These are phyloP conservation scores for Dinochytrium kinnereticum DNA, from an alignment of 371 early-diverging fungal species.

Conservation along the genomic window DNA sequence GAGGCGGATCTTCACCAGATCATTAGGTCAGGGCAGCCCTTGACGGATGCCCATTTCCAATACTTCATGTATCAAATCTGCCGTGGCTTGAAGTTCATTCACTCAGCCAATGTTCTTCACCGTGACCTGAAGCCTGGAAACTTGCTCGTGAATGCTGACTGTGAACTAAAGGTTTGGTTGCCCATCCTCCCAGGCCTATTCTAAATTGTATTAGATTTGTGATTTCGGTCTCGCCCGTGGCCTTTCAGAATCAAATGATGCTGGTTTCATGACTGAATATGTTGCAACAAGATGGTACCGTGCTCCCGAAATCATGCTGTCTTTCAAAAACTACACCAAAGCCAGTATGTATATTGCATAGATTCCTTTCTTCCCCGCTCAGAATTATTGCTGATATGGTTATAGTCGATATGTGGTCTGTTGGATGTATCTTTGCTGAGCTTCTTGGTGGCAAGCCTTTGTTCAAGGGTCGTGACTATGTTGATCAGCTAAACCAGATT, in stretches of 20 bases:
- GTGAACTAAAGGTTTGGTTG: conserved; percentile 81
- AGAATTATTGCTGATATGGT: conserved; percentile 8
- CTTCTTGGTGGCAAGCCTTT: conserved; percentile 95
- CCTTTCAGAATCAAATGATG: conserved; percentile 71
- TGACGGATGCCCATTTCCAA: conserved; percentile 97
- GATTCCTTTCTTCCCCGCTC: conserved; percentile 17
- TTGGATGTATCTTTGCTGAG: conserved; percentile 99
- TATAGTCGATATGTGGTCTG: conserved; percentile 98
- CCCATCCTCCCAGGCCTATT: not conserved
- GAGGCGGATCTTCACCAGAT: conserved; percentile 99
- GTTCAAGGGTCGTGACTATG: conserved; percentile 97
- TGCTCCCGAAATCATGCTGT: conserved; percentile 74
- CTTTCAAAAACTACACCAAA: conserved; percentile 62
- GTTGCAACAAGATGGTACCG: conserved; percentile 82
- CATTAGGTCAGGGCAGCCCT: conserved; percentile 92
- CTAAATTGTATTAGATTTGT: conserved; percentile 44
- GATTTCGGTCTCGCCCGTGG: conserved; percentile 74
- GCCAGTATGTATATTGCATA: conserved; percentile 54
- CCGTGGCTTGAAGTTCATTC: conserved; percentile 96
- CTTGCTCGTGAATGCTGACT: conserved; percentile 96
- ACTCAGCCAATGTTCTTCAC: conserved; percentile 98
- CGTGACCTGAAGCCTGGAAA: conserved; percentile 98
- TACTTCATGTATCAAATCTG: conserved; percentile 98
- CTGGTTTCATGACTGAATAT: conserved; percentile 68
- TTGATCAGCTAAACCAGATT: conserved; percentile 99